Evolutionary conservation across 169 alveolate genomes (phyloP), one percentile per base, ranked within the genome.

Genomic region (Amoebophrya sp.): DNA sequence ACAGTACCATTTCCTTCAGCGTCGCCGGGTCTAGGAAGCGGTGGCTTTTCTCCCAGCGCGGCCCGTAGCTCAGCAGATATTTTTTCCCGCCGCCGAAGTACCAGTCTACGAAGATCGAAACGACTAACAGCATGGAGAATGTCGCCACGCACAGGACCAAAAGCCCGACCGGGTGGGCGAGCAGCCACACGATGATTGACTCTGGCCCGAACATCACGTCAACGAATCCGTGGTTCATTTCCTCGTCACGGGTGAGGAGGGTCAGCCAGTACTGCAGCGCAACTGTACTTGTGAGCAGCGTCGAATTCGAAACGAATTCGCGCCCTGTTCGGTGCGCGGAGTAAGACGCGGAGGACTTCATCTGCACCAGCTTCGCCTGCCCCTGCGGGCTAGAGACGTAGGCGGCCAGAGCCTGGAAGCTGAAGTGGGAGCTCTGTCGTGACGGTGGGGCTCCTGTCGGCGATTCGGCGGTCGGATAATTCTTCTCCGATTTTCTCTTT

Each of bases 1-100:
- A n/a, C n/a, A n/a, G n/a, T 29, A 88, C 90, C 90, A 88, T 88
- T 13, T 45, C 42, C 90, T 88, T 88, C 78, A 58, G 34, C 78
- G 78, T 58, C 26, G 78, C 78, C 78, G 78, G 78, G 78, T 58
- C 78, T 16, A 58, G 78, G 23, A 58, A 58, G 34, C 34, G 26
- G 23, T 16, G 4, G 34, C 23, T 58, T 29, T 58, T 58, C 18
- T 18, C 18, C n/a, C n/a, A n/a, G n/a, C n/a, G n/a, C n/a, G n/a
- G n/a, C n/a, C n/a, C n/a, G n/a, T n/a, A n/a, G n/a, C n/a, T n/a
- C n/a, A n/a, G n/a, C 67, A 45, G 67, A 45, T 18, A 45, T 45
- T 18, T 45, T 18, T 16, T 58, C 78, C 78, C 78, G 23, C 78
- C 23, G 4, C 26, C 78, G 78, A 23, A 10, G 78, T 13, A 58